Conservation (phyloP, 441 rosid species). For the Erodium moschatum region DNA sequence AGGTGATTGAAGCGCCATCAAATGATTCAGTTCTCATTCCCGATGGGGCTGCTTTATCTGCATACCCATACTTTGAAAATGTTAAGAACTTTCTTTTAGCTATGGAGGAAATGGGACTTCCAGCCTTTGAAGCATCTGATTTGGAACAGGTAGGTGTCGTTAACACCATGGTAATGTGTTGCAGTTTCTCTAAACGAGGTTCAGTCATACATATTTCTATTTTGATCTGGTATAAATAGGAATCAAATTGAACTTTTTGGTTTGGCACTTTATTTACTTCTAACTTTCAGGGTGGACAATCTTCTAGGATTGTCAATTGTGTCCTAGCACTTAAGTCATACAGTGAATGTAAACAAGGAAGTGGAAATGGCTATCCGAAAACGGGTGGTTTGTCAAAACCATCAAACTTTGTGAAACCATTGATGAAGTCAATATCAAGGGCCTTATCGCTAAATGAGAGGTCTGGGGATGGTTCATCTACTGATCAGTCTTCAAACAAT, state of each 20-base stretch:
- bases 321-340: slow-evolving; percentile 57
- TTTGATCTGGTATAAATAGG: neutral
- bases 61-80: slow-evolving; percentile 58
- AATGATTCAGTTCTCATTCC: slow-evolving; percentile 36
- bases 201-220: neutral
- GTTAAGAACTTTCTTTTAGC: slow-evolving; percentile 55
- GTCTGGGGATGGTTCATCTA: slow-evolving; percentile 22
- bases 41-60: slow-evolving; percentile 65
- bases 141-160: slow-evolving; percentile 43
- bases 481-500: neutral
- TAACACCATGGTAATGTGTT: neutral
- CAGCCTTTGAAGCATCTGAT: slow-evolving; percentile 60
- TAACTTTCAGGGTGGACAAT: slow-evolving; percentile 48
- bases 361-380: neutral
- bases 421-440: slow-evolving; percentile 34
- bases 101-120: slow-evolving; percentile 49
- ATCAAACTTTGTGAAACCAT: slow-evolving; percentile 33
- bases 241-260: neutral
- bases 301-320: slow-evolving; percentile 49
- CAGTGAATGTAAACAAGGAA: slow-evolving; percentile 25
- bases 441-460: slow-evolving; percentile 27
- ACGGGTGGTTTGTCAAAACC: slow-evolving; percentile 23
- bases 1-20: slow-evolving; percentile 56
- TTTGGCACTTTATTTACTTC: slow-evolving; percentile 1
- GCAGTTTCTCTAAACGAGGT: neutral